A percentile compares a stretch with the other conserved stretches of the same genome.
Evolutionary conservation across 306 rosid genomes (phyloP).

Genomic region (Acmispon strigosus): DNA sequence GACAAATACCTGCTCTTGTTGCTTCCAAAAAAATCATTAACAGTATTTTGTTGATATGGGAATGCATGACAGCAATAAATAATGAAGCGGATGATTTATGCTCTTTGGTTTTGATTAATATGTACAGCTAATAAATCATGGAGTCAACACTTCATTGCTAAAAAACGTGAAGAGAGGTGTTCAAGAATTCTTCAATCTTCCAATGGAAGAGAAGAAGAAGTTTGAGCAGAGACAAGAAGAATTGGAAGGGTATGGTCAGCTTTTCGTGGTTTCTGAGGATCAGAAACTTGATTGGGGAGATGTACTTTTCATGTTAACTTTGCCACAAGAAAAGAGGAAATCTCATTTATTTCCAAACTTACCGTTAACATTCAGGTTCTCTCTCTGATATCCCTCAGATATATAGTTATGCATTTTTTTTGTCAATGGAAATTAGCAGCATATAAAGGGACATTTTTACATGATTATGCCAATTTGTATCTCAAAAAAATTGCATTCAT

Average conservation of each 20-base stretch:
- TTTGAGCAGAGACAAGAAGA: slow-evolving; percentile 24
- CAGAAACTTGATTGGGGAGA: slow-evolving; percentile 49
- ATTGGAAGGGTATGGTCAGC: slow-evolving; percentile 33
- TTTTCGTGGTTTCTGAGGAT: slow-evolving; percentile 30
- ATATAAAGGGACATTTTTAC: too few species aligned
- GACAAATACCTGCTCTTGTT: too few species aligned
- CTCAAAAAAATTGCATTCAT: too few species aligned
- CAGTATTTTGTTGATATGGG: too few species aligned
- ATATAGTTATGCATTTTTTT: too few species aligned
- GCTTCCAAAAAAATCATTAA: too few species aligned
- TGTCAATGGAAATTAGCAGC: too few species aligned
- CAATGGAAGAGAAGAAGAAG: slow-evolving; percentile 27
- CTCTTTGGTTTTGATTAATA: not conserved
- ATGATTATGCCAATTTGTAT: too few species aligned
- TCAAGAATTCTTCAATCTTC: slow-evolving; percentile 2
- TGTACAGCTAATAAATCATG: not conserved
- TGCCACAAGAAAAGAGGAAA: not conserved
- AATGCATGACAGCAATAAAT: too few species aligned
- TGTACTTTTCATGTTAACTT: not conserved
- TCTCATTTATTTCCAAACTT: slow-evolving; percentile 13
- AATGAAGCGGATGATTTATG: too few species aligned
- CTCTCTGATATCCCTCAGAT: not conserved
- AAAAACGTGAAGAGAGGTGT: slow-evolving; percentile 29
- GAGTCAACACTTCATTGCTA: slow-evolving; percentile 10
- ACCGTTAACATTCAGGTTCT: slow-evolving; percentile 22